Base-by-base conservation (phyloP, 306 rosid species). In the Vigna angularis region DNA sequence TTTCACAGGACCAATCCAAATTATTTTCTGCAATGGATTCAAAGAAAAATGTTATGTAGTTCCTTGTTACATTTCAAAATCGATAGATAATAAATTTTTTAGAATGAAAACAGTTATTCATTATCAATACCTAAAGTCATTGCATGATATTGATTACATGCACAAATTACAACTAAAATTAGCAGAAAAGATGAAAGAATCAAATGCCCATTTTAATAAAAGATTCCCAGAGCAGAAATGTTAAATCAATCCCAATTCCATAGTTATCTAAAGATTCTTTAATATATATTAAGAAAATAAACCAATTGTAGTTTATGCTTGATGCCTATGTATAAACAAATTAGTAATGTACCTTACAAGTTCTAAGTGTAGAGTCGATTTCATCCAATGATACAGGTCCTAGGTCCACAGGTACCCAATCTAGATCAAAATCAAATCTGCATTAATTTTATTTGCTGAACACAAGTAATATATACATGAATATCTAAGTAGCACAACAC, bases 1-100 rank as follows among this genome's bases (percentile, higher is more conserved):
- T 77, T 91, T 85, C 76, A 95, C 89, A 18, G 96, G 90, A 84
- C 98, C 98, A 72, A 95, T 89, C 96, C 98, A 95, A 61, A 85
- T 26, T 79, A 88, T 59, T 79, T 95, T 88, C 98, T 95, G 89
- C 56, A 79, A 79, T 30, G 48, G 70, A 67, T 72, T 58, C 71
- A 70, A 48, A 72, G 65, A 70, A 75, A 79, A 61, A 66, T 70
- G 69, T 70, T 32, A 75, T 52, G 30, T 24, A 42, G 36, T 55
- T 70, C 38, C 53, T 58, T n/a, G 5, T 56, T 32, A 74, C 24
- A 62, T 50, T 79, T 49, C 13, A 47, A 79, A 53, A 79, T 45
- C 32, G 16, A 66, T 16, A 32, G 17, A 57, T 61, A 76, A 56
- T 45, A 11, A 63, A 58, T 70, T 51, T 76, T 50, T 66, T 71